Base-by-base conservation (phyloP, 1,284 basidiomycete species). In the Trametes hirsuta region DNA sequence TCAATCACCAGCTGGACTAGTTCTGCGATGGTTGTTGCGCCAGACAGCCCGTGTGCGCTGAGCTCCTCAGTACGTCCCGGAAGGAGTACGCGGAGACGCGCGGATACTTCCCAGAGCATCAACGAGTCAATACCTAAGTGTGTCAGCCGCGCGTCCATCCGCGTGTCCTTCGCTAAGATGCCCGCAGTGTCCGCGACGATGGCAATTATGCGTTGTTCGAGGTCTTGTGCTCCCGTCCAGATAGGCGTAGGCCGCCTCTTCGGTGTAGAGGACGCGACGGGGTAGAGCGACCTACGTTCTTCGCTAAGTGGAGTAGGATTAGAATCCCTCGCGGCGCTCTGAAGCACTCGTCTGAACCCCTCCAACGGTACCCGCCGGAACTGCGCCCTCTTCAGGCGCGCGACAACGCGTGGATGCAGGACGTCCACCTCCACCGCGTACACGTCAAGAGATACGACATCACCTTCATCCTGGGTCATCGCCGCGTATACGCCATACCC, bases 91-190 rank as follows among this genome's bases (percentile, higher is more conserved):
- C 76, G 76, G 11, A 84, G 70, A 15, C 73, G 75, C 5, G 72
- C 69, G 11, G 75, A 71, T 2, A 85, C 74, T 71, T 86, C 84
- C 56, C 84, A 83, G 41, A 77, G 78, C 79, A 84, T 82, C 53
- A 86, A 68, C 1, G 84, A 86, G 68, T 86, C 84, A 44, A 86
- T 74, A 0, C 84, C 84, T 4, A 84, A 74, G 34, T 76, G 72
- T 15, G 73, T 71, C 18, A 86, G 74, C 53, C 79, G 77, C 2
- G 74, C 72, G 46, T 75, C 58, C 4, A 71, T 30, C 24, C 72
- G 63, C 39, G 84, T 50, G 4, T 73, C 65, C 10, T 66, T 50
- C 0, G 58, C 6, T 40, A 69, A 58, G 40, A 83, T 66, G 44
- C 74, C 79, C 55, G 83, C 84, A 2, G 77, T 73, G 21, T 78